Base-by-base conservation (phyloP, 129 eudicot genomes). In the Centella asiatica region DNA sequence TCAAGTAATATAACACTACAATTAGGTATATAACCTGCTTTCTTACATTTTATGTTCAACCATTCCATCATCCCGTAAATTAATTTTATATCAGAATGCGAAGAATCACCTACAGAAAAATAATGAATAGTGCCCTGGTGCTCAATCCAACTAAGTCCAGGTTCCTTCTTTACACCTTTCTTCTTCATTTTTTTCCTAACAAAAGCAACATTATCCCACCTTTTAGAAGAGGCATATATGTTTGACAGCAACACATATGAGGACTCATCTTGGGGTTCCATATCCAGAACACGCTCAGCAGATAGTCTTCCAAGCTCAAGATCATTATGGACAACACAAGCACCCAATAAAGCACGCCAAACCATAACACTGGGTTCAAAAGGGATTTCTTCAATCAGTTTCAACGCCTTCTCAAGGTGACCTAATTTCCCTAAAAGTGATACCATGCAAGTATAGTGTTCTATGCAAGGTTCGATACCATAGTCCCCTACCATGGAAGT, bases 291-390 rank as follows among this genome's bases (percentile, higher is more conserved):
- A 31, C 61, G 61, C 42, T 56, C 61, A 29, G 61, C 61, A 2
- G 42, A 56, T 31, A 56, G 42, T 56, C 23, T 56, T 56, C 61
- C 61, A 28, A 56, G 61, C 24, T 29, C 61, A 56, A n/a, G 61
- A 56, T 56, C 61, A 56, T 56, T 56, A 56, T 56, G 61, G 40
- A 56, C 42, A 56, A 31, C 61, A 56, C 61, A 56, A 56, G 61
- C 61, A 12, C 61, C 61, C 18, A 56, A 34, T 40, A 56, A 31
- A 56, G 61, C 61, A 28, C 61, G 61, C 61, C 61, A 56, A 6
- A 56, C 17, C 61, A 56, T 56, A 20, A 56, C 61, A 28, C 61
- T 56, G 7, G 61, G 61, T 25, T 20, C 34, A 56, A 56, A 56
- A 4, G 61, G 61, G 61, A 56, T 56, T 28, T 56, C 61, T 31